phyloP scores from a whole-genome alignment of 2,329 filamentous ascomycete genomes.

The Fusarium sulawesiense region DNA sequence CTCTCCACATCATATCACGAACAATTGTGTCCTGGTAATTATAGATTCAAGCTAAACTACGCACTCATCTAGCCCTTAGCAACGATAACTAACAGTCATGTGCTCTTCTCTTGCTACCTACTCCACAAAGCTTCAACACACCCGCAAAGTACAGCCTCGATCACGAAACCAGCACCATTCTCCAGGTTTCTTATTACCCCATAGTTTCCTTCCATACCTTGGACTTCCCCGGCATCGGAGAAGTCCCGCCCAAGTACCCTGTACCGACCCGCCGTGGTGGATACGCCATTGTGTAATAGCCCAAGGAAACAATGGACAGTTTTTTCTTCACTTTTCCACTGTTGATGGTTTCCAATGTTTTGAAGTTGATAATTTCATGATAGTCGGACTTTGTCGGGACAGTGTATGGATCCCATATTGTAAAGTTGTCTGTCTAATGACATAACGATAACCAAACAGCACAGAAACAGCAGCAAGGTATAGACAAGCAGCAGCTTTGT shows the following conservation, averaged over 20 bases:
- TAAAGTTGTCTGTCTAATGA: conserved; percentile 31
- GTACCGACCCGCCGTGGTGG: conserved; percentile 31
- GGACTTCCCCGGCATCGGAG: conserved; percentile 35
- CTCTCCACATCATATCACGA: background rate
- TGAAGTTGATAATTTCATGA: conserved; percentile 28
- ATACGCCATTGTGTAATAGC: conserved; percentile 40
- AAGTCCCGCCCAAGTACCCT: conserved; percentile 24
- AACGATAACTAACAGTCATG: conserved; percentile 7
- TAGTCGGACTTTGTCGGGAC: conserved; percentile 19
- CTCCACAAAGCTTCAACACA: background rate
- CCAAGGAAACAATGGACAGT: conserved; percentile 12
- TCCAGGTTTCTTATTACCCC: conserved; percentile 24
- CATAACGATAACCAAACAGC: conserved; percentile 22
- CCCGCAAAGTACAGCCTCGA: conserved; percentile 15
- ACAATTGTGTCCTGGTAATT: background rate
- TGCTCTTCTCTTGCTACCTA: background rate
- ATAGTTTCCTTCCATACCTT: conserved; percentile 13
- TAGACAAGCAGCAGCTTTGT: background rate
- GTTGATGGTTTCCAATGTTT: background rate
- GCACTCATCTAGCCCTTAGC: background rate
- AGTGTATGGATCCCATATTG: conserved; percentile 27
- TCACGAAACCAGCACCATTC: conserved; percentile 25
- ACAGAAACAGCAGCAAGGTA: background rate
- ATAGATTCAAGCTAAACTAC: background rate
- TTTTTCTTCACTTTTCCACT: background rate